Evolutionary conservation across 106 monocot genomes (phyloP).

Genomic region (Alisma plantagoaquatica): DNA sequence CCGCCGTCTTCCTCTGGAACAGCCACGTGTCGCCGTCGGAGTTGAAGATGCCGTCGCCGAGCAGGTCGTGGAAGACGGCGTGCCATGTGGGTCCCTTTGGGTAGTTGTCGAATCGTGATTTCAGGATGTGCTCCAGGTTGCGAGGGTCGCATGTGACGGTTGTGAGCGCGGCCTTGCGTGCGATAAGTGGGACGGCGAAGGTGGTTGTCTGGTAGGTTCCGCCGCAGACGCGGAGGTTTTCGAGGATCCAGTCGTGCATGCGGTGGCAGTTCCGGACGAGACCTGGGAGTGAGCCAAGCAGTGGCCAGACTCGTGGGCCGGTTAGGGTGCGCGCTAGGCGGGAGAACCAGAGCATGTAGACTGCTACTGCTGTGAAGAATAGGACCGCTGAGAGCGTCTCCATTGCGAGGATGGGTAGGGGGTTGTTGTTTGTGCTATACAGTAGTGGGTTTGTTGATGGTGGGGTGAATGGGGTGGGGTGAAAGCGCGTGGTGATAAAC

Average conservation of each 20-base stretch:
- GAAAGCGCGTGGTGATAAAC: too few relatives aligned
- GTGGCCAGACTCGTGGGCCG: conserved; percentile 72
- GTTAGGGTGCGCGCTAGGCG: conserved; percentile 24
- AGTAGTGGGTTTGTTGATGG: too few relatives aligned
- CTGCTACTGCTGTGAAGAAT: conserved; percentile 15
- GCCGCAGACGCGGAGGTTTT: conserved; percentile 40
- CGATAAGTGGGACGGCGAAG: conserved; percentile 63
- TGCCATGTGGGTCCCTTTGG: conserved; percentile 23
- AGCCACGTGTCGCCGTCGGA: conserved; percentile 24
- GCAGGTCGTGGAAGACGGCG: conserved; percentile 22
- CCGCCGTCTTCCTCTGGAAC: conserved; percentile 25
- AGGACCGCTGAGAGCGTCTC: conserved; percentile 7
- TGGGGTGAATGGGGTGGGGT: too few relatives aligned
- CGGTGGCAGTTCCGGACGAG: conserved; percentile 44
- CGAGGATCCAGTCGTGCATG: conserved; percentile 92
- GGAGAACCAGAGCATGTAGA: conserved; percentile 67
- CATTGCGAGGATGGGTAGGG: too few relatives aligned
- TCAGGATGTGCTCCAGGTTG: conserved; percentile 23
- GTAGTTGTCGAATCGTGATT: conserved; percentile 20
- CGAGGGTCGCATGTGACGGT: conserved; percentile 23
- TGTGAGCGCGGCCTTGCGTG: conserved; percentile 18
- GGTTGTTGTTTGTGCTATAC: too few relatives aligned
- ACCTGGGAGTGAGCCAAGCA: conserved; percentile 82
- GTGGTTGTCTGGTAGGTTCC: conserved; percentile 95
- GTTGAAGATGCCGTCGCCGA: conserved; percentile 28